phyloP scores from a whole-genome alignment of 805 yeast genomes.

The Candida yuanshanica region DNA sequence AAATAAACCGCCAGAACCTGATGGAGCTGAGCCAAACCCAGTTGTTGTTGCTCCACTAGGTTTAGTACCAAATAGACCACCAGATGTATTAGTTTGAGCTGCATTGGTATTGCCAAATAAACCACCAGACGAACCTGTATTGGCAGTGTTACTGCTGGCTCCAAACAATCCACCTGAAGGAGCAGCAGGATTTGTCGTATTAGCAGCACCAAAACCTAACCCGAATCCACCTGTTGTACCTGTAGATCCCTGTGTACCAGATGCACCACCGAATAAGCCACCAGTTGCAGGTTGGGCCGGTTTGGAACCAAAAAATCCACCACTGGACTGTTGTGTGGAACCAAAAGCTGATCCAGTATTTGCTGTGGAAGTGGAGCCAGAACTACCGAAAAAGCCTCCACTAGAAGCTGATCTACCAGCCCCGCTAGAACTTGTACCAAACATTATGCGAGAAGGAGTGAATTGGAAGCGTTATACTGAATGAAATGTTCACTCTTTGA shows the following conservation, averaged over 20 bases:
- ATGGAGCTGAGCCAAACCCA: background rate
- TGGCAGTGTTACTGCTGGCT: constrained; percentile 16
- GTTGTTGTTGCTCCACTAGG: constrained; percentile 12
- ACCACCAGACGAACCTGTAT: constrained; percentile 16
- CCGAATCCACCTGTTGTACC: constrained; percentile 11
- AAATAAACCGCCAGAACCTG: constrained; percentile 29
- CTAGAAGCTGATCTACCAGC: constrained; percentile 20
- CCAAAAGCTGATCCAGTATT: constrained; percentile 20
- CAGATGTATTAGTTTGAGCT: background rate
- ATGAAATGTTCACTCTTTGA: no score
- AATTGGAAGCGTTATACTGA: no score
- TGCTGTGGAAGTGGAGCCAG: constrained; percentile 17
- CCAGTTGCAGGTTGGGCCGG: constrained; percentile 8
- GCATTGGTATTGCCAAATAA: constrained; percentile 29
- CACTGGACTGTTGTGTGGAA: constrained; percentile 11
- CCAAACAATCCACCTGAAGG: constrained; percentile 30
- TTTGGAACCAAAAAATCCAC: constrained; percentile 21
- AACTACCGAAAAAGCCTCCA: constrained; percentile 20
- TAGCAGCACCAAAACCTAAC: background rate
- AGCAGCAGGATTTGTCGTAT: constrained; percentile 5
- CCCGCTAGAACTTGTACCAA: constrained; percentile 14
- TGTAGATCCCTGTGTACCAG: constrained; percentile 8
- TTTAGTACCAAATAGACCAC: constrained; percentile 3
- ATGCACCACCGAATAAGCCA: constrained; percentile 3
- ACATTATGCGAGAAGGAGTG: constrained; percentile 8